phyloP scores from a whole-genome alignment of 768 basidiomycete species.

The Podaxis rugospora region DNA sequence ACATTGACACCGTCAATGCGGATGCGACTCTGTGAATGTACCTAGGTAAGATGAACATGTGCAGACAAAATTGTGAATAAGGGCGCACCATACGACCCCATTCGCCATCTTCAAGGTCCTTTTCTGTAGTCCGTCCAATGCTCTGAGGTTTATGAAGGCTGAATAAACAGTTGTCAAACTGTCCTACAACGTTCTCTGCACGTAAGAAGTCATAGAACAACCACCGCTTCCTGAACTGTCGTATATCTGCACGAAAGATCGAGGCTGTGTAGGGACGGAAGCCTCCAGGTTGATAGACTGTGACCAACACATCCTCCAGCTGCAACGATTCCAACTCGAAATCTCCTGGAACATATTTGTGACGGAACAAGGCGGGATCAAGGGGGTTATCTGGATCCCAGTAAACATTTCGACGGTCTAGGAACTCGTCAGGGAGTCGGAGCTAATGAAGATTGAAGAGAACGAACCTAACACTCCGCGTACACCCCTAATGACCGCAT shows the following conservation, averaged over 20 bases:
- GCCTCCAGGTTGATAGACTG: slow-evolving; percentile 88
- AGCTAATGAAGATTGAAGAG: not conserved
- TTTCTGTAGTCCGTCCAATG: slow-evolving; percentile 85
- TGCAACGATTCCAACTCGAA: slow-evolving; percentile 89
- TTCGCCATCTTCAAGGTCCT: slow-evolving; percentile 75
- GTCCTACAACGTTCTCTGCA: slow-evolving; percentile 96
- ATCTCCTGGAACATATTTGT: slow-evolving; percentile 69
- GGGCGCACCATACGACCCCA: slow-evolving; percentile 83
- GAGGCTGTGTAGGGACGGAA: slow-evolving; percentile 92
- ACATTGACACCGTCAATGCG: slow-evolving; percentile 96
- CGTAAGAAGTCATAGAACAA: slow-evolving; percentile 90
- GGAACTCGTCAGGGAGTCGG: slow-evolving; percentile 1
- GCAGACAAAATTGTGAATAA: not conserved
- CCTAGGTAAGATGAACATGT: not conserved
- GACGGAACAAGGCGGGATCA: slow-evolving; percentile 79
- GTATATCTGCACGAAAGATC: slow-evolving; percentile 90
- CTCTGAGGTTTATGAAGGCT: slow-evolving; percentile 96
- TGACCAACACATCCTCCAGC: slow-evolving; percentile 90
- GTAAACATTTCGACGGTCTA: slow-evolving; percentile 83
- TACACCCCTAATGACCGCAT: slow-evolving; percentile 91
- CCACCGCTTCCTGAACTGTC: slow-evolving; percentile 86
- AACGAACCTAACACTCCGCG: slow-evolving; percentile 83
- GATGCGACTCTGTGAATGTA: slow-evolving; percentile 69
- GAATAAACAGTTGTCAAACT: slow-evolving; percentile 96
- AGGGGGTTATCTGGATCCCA: slow-evolving; percentile 84